A percentile compares a stretch with the other conserved stretches of the same genome.
Conservation (phyloP, 2,329 filamentous ascomycete species). For the Cercospora zeina region DNA sequence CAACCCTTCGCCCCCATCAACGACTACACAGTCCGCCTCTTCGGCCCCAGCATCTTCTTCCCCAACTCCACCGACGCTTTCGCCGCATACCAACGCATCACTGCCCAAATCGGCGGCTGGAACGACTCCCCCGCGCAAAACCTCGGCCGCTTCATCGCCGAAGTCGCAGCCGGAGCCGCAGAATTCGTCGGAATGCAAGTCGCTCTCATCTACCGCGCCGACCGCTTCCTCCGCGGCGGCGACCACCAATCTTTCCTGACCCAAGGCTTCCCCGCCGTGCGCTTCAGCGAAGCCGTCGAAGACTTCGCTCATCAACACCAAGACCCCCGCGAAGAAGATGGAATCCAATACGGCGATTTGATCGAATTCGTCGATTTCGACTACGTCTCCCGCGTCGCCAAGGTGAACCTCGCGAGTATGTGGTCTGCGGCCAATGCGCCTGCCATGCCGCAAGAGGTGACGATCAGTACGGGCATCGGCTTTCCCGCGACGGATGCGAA, state of each 20-base stretch:
- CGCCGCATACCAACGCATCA: conserved; percentile 41
- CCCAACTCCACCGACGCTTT: conserved; percentile 47
- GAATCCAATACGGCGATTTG: conserved; percentile 57
- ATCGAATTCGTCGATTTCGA: conserved; percentile 60
- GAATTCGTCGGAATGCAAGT: conserved; percentile 56
- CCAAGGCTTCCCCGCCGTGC: conserved; percentile 56
- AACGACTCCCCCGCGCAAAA: conserved; percentile 59
- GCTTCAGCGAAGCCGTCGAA: conserved; percentile 61
- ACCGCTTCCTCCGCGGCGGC: conserved; percentile 58
- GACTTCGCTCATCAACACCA: conserved; percentile 61
- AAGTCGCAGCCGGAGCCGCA: conserved; percentile 56
- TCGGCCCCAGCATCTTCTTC: conserved; percentile 51
- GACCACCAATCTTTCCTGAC: conserved; percentile 59
- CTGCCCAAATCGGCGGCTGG: conserved; percentile 52
- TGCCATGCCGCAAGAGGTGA: conserved; percentile 54
- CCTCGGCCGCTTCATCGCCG: conserved; percentile 57
- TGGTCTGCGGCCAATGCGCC: conserved; percentile 58
- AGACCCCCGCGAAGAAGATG: conserved; percentile 52
- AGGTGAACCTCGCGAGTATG: conserved; percentile 57
- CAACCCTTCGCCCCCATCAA: conserved; percentile 45
- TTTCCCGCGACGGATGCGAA: conserved; percentile 32
- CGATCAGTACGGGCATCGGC: conserved; percentile 35
- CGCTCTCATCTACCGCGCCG: conserved; percentile 57
- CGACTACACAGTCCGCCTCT: conserved; percentile 55
- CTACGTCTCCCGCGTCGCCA: conserved; percentile 55